Conservation (phyloP, 805 yeast genomes). For the Saccharomyces jurei region DNA sequence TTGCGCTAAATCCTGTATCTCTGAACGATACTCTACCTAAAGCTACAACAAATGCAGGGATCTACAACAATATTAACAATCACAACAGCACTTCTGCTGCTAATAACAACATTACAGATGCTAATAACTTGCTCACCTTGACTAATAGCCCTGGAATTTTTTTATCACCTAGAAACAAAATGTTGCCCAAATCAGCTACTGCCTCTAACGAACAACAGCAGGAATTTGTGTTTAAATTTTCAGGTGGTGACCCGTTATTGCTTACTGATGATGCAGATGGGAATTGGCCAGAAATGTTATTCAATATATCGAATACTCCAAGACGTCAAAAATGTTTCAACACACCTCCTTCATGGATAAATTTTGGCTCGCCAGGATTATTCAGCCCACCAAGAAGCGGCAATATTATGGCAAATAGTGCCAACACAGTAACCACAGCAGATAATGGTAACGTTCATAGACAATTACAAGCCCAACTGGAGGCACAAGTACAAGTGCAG, state of each 20-base stretch:
- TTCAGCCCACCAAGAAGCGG: constrained; percentile 11
- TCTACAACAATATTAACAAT: neutral
- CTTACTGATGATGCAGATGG: constrained; percentile 25
- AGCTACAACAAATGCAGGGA: neutral
- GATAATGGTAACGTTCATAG: neutral
- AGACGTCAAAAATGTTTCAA: constrained; percentile 11
- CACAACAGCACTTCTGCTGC: neutral
- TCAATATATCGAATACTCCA: constrained; percentile 12
- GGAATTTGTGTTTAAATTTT: constrained; percentile 25
- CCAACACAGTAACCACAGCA: neutral
- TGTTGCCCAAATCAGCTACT: constrained; percentile 3
- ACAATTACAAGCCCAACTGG: neutral
- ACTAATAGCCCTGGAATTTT: constrained; percentile 2
- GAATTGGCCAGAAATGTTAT: constrained; percentile 16
- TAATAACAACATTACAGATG: neutral
- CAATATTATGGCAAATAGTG: neutral
- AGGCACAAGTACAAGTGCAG: neutral
- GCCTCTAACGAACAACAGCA: constrained; percentile 4
- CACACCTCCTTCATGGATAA: constrained; percentile 28
- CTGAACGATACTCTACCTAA: constrained; percentile 12
- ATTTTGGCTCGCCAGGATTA: constrained; percentile 22
- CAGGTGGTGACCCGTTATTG: constrained; percentile 28
- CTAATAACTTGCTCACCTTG: neutral
- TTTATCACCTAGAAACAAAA: constrained; percentile 12
- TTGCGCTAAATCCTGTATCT: constrained; percentile 20